Conservation (phyloP, 2,329 filamentous ascomycete species). For the Aspergillus sp. region DNA sequence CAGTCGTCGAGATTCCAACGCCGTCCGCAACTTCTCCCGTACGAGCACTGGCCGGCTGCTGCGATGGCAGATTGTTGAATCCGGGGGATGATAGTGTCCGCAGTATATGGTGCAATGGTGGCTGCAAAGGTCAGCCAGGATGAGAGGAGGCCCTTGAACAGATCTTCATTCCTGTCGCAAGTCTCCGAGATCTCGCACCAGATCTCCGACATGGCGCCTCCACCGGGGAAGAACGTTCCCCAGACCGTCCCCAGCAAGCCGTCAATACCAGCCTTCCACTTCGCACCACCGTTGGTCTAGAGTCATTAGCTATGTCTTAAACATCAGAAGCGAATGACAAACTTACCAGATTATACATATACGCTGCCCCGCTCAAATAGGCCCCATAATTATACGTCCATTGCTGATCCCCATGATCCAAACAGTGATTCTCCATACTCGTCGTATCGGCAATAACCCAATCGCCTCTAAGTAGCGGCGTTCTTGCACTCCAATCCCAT, state of each 20-base stretch:
- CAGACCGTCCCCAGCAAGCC: slow-evolving; percentile 55
- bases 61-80: slow-evolving; percentile 60
- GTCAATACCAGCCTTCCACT: slow-evolving; percentile 60
- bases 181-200: slow-evolving; percentile 62
- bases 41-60: slow-evolving; percentile 64
- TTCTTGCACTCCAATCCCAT: slow-evolving; percentile 57
- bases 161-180: slow-evolving; percentile 71
- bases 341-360: slow-evolving; percentile 56
- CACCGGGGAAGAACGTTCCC: slow-evolving; percentile 53
- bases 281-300: slow-evolving; percentile 42
- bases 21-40: slow-evolving; percentile 54
- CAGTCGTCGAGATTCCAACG: slow-evolving; percentile 42
- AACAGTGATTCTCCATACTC: slow-evolving; percentile 51
- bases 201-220: slow-evolving; percentile 64
- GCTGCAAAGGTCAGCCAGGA: slow-evolving; percentile 65
- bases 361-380: slow-evolving; percentile 57
- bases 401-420: slow-evolving; percentile 52
- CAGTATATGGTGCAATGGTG: slow-evolving; percentile 61
- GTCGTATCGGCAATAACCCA: slow-evolving; percentile 59
- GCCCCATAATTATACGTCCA: slow-evolving; percentile 61
- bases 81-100: slow-evolving; percentile 56
- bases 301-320: slow-evolving; percentile 13
- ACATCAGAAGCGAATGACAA: background rate
- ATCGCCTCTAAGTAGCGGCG: slow-evolving; percentile 53
- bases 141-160: slow-evolving; percentile 71